Base-by-base conservation (phyloP, 2,329 filamentous ascomycete species). In the Fusarium sublunatum region DNA sequence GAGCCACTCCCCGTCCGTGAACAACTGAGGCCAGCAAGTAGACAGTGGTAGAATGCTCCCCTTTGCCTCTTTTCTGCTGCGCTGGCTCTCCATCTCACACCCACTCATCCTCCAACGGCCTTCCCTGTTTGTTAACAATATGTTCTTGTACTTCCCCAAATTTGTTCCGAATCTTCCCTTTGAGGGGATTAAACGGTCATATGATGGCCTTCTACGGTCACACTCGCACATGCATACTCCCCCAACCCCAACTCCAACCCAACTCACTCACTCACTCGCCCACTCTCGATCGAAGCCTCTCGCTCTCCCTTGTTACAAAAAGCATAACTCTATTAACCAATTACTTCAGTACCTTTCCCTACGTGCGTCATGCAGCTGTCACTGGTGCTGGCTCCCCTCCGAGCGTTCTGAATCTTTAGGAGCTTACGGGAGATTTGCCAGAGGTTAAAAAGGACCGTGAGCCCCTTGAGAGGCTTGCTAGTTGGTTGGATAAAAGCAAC, bases 351-450 rank as follows among this genome's bases (percentile, higher is more conserved):
- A 41, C 57, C 41, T 48, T 48, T 48, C 36, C 24, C 55, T 54
- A 24, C 42, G 38, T 46, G 53, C 62, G 62, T 65, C 62, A 66
- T 65, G 44, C 50, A 64, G 45, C 34, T 50, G 62, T 65, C 62
- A 65, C 62, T 64, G 35, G 26, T 46, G 32, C 52, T 46, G 31
- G 29, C 38, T 51, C 39, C 22, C 22, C 19, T 10, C 53, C 53
- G 34, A 51, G 44, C 48, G 19, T 45, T 53, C 22, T 59, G 61
- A 48, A 66, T 55, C 62, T 56, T 39, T 48, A 49, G 12, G 31
- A 13, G n/a, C 31, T 12, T 31, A 31, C 29, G 24, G 29, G 29
- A 60, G 32, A 56, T 50, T 53, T 45, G 43, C 48, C 29, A 41
- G 58, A 64, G 48, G 43, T 67, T 67, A 66, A 64, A 63, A 61